These are phyloP conservation scores for Boletus rubroflammeus DNA, from an alignment of 768 basidiomycete genomes.

Conservation along the genomic window DNA sequence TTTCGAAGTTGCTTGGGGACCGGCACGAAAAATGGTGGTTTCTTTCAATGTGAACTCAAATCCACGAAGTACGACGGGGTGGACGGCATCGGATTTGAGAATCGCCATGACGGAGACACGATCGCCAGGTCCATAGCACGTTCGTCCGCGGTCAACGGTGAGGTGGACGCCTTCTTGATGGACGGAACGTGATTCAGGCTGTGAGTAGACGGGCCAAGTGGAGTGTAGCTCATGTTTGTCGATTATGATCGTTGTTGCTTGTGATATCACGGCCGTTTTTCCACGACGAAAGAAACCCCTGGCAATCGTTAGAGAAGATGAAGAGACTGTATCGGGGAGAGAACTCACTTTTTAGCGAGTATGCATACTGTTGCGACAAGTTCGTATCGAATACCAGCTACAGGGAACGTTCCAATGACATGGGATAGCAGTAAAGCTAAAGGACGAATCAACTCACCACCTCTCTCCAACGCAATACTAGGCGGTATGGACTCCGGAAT, in stretches of 20 bases:
- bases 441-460: conserved; percentile 42
- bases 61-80: conserved; percentile 71
- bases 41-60: conserved; percentile 83
- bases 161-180: conserved; percentile 69
- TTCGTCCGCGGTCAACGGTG: conserved; percentile 67
- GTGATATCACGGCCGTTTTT: conserved; percentile 65
- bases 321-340: neutral
- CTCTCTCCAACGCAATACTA: conserved; percentile 73
- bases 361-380: conserved; percentile 83
- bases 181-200: conserved; percentile 67
- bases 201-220: conserved; percentile 87
- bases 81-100: conserved; percentile 65
- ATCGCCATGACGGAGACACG: conserved; percentile 68
- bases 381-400: conserved; percentile 87
- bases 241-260: conserved; percentile 70
- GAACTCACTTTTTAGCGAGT: conserved; percentile 75
- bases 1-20: conserved; percentile 47
- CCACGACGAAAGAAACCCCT: conserved; percentile 79
- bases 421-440: neutral
- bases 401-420: neutral
- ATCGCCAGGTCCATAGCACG: conserved; percentile 87
- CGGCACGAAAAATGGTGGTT: conserved; percentile 68
- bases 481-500: conserved; percentile 93
- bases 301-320: neutral
- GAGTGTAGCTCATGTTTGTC: conserved; percentile 94